Evolutionary conservation across 2,329 filamentous ascomycete species (phyloP).

Genomic region (Ceratocystis eucalypticola): DNA sequence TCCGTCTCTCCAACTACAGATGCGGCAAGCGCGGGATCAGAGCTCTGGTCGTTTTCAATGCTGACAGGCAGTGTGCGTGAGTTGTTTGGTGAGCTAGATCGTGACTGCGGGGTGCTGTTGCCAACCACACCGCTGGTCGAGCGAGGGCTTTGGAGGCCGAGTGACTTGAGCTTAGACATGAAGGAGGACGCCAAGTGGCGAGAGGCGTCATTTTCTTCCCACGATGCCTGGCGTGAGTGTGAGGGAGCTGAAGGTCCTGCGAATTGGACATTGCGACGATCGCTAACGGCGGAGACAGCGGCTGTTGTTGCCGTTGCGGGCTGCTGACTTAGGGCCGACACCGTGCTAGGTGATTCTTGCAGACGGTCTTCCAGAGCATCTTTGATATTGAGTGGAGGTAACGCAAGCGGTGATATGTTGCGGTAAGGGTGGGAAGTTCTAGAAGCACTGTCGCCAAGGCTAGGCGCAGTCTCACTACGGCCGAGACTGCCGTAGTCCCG

Average conservation of each 20-base stretch:
- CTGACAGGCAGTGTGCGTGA: not conserved
- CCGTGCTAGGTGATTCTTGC: not conserved
- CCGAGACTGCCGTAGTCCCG: slow-evolving; percentile 5
- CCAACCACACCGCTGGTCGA: slow-evolving; percentile 22
- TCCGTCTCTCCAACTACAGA: not conserved
- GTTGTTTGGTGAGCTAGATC: slow-evolving; percentile 15
- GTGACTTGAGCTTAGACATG: slow-evolving; percentile 64
- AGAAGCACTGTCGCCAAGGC: slow-evolving; percentile 5
- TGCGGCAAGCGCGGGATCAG: not conserved
- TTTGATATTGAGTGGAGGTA: slow-evolving; percentile 15
- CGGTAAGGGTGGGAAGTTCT: slow-evolving; percentile 11
- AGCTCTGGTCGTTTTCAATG: slow-evolving; percentile 23
- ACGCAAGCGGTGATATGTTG: slow-evolving; percentile 11
- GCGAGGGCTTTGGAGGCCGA: slow-evolving; percentile 45
- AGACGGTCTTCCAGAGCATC: not conserved
- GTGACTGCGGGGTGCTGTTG: slow-evolving; percentile 22
- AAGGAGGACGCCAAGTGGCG: slow-evolving; percentile 51
- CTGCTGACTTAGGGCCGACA: not conserved
- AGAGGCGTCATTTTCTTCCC: slow-evolving; percentile 49
- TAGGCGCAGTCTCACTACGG: not conserved
- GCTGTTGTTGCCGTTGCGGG: slow-evolving; percentile 3
- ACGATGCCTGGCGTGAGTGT: slow-evolving; percentile 50
- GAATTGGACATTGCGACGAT: slow-evolving; percentile 61
- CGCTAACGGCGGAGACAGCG: not conserved
- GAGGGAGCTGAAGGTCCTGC: slow-evolving; percentile 40